Conservation (phyloP, 352 stramenopile species). For the Poterioochromonas sp. region DNA sequence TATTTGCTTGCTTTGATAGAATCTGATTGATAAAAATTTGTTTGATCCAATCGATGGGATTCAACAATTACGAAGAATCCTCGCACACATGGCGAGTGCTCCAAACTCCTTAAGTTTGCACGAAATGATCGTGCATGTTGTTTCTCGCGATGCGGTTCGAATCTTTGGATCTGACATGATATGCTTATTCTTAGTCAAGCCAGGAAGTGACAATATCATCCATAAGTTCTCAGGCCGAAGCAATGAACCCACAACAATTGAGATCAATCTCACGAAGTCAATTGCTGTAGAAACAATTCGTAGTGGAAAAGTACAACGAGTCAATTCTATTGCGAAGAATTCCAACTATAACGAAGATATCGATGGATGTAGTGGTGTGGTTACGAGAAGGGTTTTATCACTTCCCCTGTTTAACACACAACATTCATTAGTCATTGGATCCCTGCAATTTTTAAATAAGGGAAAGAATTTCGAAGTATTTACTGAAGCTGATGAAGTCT, state of each 20-base stretch:
- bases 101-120: not conserved
- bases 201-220: not conserved
- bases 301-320: constrained; percentile 1
- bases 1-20: too few species aligned
- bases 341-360: not conserved
- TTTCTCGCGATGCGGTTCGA: not conserved
- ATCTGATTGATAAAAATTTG: not conserved
- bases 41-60: constrained; percentile 32
- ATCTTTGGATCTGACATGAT: constrained; percentile 22
- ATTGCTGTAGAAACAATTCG: not conserved
- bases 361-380: not conserved
- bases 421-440: not conserved
- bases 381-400: constrained; percentile 2
- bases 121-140: not conserved
- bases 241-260: not conserved
- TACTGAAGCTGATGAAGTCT: constrained; percentile 27
- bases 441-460: constrained; percentile 20
- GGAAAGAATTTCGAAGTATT: not conserved
- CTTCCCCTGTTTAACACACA: not conserved
- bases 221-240: not conserved
- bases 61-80: not conserved
- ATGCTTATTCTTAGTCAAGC: not conserved
- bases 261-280: not conserved
- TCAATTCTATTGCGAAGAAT: not conserved
- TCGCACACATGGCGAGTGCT: not conserved